phyloP scores from a whole-genome alignment of 2,329 filamentous ascomycete genomes.

The Corinectria fuckeliana region DNA sequence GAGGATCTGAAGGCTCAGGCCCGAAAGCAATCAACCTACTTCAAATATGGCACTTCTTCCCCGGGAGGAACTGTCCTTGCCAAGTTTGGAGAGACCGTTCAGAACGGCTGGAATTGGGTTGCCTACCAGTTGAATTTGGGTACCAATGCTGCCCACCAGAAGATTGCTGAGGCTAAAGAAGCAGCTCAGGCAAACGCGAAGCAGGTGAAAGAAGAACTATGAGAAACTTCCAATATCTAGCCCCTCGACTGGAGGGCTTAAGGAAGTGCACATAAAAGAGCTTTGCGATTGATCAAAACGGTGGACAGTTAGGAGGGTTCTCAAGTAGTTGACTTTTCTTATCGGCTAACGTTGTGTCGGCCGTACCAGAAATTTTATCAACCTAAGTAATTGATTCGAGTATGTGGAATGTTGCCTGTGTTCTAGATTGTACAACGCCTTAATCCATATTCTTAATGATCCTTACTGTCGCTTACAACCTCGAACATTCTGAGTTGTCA shows the following conservation, averaged over 20 bases:
- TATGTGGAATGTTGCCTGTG: neutral
- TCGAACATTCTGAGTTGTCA: no score
- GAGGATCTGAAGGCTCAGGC: slow-evolving; percentile 75
- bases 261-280: neutral
- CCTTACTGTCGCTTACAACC: no score
- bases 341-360: neutral
- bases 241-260: neutral
- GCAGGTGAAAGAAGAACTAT: slow-evolving; percentile 58
- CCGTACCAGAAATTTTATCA: neutral
- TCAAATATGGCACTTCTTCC: slow-evolving; percentile 74
- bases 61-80: slow-evolving; percentile 71
- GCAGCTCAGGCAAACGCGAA: slow-evolving; percentile 40
- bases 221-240: slow-evolving; percentile 27
- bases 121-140: slow-evolving; percentile 56
- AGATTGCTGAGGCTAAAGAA: slow-evolving; percentile 47
- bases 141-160: slow-evolving; percentile 55
- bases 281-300: neutral
- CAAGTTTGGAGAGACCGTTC: slow-evolving; percentile 61
- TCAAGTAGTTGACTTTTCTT: neutral
- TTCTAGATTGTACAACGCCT: neutral
- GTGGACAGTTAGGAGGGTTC: neutral
- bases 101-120: slow-evolving; percentile 59
- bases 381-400: neutral
- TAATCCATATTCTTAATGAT: no score
- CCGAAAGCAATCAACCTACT: slow-evolving; percentile 76